These are phyloP conservation scores for Petunia hybrid DNA, from an alignment of 305 asterid species.

Conservation along the genomic window DNA sequence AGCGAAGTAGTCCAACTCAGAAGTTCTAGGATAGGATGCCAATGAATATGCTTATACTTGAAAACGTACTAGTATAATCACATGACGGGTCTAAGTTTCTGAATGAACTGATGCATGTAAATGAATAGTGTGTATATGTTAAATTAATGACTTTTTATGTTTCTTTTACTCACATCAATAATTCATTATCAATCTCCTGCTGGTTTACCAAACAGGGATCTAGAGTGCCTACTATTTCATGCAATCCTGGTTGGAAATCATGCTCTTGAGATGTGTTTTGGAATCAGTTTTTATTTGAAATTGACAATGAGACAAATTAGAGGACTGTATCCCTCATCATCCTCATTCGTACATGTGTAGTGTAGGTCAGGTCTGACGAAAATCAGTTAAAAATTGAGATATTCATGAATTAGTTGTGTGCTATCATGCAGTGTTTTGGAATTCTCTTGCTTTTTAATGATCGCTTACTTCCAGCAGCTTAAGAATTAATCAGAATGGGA, in stretches of 20 bases:
- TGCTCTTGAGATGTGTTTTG: background rate
- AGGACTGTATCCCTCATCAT: background rate
- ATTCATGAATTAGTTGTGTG: constrained; percentile 2
- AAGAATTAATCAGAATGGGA: background rate
- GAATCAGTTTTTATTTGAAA: background rate
- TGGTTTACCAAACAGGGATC: background rate
- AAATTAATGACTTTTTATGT: background rate
- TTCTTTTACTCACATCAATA: background rate
- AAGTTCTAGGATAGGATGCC: background rate
- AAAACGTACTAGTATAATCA: background rate
- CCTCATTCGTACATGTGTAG: background rate
- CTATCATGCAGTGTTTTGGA: too few relatives aligned
- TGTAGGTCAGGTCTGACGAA: background rate
- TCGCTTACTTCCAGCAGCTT: background rate
- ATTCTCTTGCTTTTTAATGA: background rate
- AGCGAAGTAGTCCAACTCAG: background rate
- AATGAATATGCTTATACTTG: background rate
- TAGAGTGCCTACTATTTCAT: background rate
- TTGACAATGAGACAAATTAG: background rate
- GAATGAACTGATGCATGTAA: background rate
- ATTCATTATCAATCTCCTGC: background rate
- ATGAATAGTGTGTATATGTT: background rate
- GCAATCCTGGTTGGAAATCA: constrained; percentile 25
- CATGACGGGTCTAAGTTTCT: constrained; percentile 1
- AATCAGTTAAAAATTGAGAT: background rate